A percentile compares a stretch with the other conserved stretches of the same genome.
These are phyloP conservation scores for Epipyxis sp. DNA, from an alignment of 108 stramenopile genomes.

Conservation along the genomic window DNA sequence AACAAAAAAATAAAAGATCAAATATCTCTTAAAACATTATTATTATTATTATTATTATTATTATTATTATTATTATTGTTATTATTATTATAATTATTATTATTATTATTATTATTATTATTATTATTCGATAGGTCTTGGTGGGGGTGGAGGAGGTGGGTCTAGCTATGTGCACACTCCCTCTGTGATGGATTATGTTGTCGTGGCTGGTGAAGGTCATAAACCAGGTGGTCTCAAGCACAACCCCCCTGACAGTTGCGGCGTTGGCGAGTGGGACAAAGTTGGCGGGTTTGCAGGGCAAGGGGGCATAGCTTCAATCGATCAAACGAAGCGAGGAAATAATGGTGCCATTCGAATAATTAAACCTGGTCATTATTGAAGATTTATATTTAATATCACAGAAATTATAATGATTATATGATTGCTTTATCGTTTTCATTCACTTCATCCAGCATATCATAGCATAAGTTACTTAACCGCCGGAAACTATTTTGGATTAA, in stretches of 20 bases:
- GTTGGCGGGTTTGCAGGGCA: constrained; percentile 49
- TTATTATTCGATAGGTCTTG: too few relatives aligned
- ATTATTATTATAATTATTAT: too few relatives aligned
- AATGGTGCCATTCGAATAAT: constrained; percentile 15
- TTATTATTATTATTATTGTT: too few relatives aligned
- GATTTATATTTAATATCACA: neutral
- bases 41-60: too few relatives aligned
- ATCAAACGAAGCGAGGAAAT: neutral
- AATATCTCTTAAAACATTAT: too few relatives aligned
- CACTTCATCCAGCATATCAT: too few relatives aligned
- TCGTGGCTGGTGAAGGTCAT: constrained; percentile 44
- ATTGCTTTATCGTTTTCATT: too few relatives aligned
- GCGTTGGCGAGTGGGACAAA: constrained; percentile 53
- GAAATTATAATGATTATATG: too few relatives aligned
- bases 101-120: too few relatives aligned
- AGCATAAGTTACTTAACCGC: too few relatives aligned
- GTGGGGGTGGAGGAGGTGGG: constrained; percentile 62
- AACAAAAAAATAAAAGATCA: too few relatives aligned
- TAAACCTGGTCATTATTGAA: constrained; percentile 22
- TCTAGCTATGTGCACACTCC: constrained; percentile 42
- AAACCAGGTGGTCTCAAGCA: constrained; percentile 49
- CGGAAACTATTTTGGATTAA: too few relatives aligned
- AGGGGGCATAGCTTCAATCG: constrained; percentile 37
- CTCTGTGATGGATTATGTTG: constrained; percentile 32
- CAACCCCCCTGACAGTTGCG: constrained; percentile 37